phyloP scores from a whole-genome alignment of 805 yeast species.

The Ogataea corticis region DNA sequence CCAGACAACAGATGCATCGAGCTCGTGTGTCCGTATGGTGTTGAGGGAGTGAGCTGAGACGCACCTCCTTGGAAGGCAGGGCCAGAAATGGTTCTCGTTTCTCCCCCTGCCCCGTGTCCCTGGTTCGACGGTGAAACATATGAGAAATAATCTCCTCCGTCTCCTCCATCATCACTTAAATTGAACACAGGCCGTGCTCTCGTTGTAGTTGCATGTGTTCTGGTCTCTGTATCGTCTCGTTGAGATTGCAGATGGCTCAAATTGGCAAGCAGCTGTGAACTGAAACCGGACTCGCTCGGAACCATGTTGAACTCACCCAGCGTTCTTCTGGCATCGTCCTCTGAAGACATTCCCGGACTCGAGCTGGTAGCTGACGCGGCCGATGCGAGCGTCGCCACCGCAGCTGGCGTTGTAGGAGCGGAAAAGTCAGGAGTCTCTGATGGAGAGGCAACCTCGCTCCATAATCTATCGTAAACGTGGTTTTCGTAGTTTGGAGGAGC shows the following conservation, averaged over 20 bases:
- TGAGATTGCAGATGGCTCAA: constrained; percentile 52
- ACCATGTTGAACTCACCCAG: constrained; percentile 29
- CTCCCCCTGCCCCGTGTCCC: not conserved
- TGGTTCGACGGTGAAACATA: constrained; percentile 9
- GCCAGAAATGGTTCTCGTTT: constrained; percentile 18
- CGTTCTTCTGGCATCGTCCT: constrained; percentile 10
- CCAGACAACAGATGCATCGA: constrained; percentile 36
- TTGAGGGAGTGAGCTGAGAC: constrained; percentile 10
- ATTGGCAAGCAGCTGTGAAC: constrained; percentile 47
- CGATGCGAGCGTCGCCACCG: constrained; percentile 5
- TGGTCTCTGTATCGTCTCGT: constrained; percentile 42
- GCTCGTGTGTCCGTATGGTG: constrained; percentile 11
- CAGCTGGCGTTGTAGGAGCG: constrained; percentile 30
- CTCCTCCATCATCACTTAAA: constrained; percentile 22
- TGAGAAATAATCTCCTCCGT: constrained; percentile 37
- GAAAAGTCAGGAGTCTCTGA: constrained; percentile 46
- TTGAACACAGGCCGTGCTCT: constrained; percentile 32
- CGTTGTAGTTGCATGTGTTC: constrained; percentile 8
- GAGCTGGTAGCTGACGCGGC: constrained; percentile 1
- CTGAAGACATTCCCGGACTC: not conserved
- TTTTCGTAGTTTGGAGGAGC: constrained; percentile 88
- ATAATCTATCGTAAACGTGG: constrained; percentile 78
- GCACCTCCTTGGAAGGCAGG: constrained; percentile 25
- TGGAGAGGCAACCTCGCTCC: constrained; percentile 61
- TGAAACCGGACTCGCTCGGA: constrained; percentile 25